These are phyloP conservation scores for Tephrocybe sp. DNA, from an alignment of 768 basidiomycete species.

Conservation along the genomic window DNA sequence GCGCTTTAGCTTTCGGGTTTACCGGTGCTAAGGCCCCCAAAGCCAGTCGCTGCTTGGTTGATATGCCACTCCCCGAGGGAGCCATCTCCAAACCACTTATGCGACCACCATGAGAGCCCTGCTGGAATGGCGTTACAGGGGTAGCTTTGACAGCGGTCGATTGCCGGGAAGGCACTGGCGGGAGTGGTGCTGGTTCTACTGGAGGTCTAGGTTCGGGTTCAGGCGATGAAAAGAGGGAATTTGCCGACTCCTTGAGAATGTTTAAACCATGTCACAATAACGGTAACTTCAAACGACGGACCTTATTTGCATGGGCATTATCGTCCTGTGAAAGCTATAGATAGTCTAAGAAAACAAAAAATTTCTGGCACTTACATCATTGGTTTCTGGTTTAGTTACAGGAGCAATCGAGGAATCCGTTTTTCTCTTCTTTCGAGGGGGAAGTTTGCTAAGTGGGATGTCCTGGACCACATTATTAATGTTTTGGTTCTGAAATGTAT, in stretches of 20 bases:
- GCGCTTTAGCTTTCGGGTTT: conserved; percentile 30
- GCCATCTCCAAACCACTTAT: conserved; percentile 10
- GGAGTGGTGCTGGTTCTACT: not conserved
- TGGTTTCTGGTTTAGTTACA: not conserved
- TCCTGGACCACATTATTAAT: conserved; percentile 3
- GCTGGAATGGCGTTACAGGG: conserved; percentile 10
- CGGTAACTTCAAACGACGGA: not conserved
- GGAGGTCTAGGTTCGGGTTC: not conserved
- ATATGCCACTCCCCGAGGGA: conserved; percentile 34
- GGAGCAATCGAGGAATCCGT: not conserved
- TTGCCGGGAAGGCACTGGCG: not conserved
- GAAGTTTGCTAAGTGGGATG: conserved; percentile 2
- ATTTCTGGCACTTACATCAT: not conserved
- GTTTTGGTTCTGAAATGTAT: not conserved
- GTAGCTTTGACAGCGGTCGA: conserved; percentile 9
- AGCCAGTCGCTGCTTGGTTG: conserved; percentile 50
- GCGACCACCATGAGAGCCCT: conserved; percentile 17
- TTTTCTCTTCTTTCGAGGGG: conserved; percentile 9
- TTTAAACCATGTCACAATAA: not conserved
- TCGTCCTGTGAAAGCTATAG: not conserved
- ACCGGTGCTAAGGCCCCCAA: conserved; percentile 35
- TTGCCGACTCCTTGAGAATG: not conserved
- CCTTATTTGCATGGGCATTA: not conserved
- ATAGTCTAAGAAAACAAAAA: not conserved
- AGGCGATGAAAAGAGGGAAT: conserved; percentile 4